Conservation (phyloP, 23 red algal genomes). For the Cyanidiococcus yangmingshanensis region DNA sequence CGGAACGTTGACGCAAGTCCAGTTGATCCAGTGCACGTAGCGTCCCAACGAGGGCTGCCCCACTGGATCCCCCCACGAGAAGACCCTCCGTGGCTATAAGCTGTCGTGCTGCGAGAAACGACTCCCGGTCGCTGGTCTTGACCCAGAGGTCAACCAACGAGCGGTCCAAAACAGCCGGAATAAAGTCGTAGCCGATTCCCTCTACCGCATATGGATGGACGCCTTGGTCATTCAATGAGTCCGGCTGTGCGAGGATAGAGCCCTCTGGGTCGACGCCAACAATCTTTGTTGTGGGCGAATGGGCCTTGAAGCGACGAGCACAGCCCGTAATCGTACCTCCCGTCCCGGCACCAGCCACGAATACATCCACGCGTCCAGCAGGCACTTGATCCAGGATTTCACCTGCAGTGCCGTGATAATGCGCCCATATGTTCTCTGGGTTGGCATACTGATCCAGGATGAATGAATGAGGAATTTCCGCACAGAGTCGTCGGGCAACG, state of each 20-base stretch:
- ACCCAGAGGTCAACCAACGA: conserved; percentile 32
- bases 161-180: conserved; percentile 36
- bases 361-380: conserved; percentile 21
- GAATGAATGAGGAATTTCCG: conserved; percentile 30
- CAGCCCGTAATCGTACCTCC: conserved; percentile 40
- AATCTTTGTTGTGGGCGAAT: background rate
- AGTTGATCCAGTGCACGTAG: conserved; percentile 14
- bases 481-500: conserved; percentile 21
- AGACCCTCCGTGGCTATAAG: conserved; percentile 27
- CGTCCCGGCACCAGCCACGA: conserved; percentile 40
- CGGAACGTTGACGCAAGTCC: background rate
- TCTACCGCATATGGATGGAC: conserved; percentile 36
- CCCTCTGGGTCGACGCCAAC: conserved; percentile 41
- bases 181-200: conserved; percentile 45
- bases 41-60: conserved; percentile 22
- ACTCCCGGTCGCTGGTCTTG: conserved; percentile 28
- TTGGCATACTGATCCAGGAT: conserved; percentile 36
- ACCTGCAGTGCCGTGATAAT: conserved; percentile 33
- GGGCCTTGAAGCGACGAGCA: conserved; percentile 23
- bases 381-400: conserved; percentile 30
- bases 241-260: conserved; percentile 26
- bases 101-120: conserved; percentile 21
- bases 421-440: conserved; percentile 20
- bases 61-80: conserved; percentile 33
- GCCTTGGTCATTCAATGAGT: background rate